A percentile compares a stretch with the other conserved stretches of the same genome.
Evolutionary conservation across 108 stramenopile genomes (phyloP).

Genomic region (Skeletonema grethae): DNA sequence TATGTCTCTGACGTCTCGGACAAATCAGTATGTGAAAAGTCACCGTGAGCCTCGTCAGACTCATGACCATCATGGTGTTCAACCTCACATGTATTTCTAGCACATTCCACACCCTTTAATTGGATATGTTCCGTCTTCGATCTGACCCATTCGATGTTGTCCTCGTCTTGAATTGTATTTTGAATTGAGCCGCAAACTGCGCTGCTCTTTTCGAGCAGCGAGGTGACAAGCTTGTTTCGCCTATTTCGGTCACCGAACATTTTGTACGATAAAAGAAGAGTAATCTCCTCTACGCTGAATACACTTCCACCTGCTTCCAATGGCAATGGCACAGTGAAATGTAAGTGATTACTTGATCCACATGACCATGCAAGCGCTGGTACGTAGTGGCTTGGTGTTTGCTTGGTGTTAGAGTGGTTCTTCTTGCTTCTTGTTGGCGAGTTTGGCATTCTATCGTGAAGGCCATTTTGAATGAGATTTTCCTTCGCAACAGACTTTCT

Average conservation of each 20-base stretch:
- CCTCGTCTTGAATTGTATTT: conserved; percentile 6
- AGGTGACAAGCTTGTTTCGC: background rate
- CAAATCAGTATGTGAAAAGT: background rate
- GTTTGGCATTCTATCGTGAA: too few species aligned
- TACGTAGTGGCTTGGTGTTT: too few species aligned
- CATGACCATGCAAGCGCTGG: too few species aligned
- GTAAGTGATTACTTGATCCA: too few species aligned
- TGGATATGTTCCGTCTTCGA: background rate
- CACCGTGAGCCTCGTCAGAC: background rate
- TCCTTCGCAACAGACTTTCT: too few species aligned
- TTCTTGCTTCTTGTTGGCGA: too few species aligned
- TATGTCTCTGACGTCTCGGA: background rate
- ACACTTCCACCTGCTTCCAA: too few species aligned
- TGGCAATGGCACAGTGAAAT: too few species aligned
- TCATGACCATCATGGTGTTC: background rate
- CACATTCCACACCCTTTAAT: background rate
- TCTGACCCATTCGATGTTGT: conserved; percentile 3
- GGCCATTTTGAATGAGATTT: too few species aligned
- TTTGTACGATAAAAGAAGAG: background rate
- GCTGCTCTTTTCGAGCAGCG: conserved; percentile 8
- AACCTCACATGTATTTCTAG: background rate
- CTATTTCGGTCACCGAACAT: background rate
- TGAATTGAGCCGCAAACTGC: conserved; percentile 1
- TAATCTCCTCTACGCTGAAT: background rate
- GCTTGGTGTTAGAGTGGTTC: too few species aligned